Base-by-base conservation (phyloP, 2,329 filamentous ascomycete species). In the Monosporascus sp. region DNA sequence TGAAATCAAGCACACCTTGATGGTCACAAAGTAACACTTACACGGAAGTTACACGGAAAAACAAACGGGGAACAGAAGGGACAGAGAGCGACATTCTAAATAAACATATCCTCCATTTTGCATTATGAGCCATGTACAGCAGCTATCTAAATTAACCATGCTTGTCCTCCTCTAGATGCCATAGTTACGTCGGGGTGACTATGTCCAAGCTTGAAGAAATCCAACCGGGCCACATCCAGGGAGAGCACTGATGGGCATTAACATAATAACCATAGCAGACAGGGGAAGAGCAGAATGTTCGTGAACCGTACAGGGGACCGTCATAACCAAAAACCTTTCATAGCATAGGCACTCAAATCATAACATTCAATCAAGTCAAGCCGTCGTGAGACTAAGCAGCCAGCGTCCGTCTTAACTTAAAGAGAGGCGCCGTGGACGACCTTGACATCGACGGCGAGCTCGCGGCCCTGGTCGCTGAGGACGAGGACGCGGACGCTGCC, bases 391-490 rank as follows among this genome's bases (percentile, higher is more conserved):
- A 31, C 27, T 8, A 31, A 31, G 27, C 9, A 27, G 9, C 27
- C 5, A 31, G 31, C 9, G 31, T 5, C 31, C 4, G 27, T 31
- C 9, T 14, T 5, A 7, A 6, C 64, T 78, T 85, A 87, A 73
- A 87, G 75, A 67, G 80, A 81, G 62, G 83, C 85, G 70, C 83
- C 84, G 79, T 99, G 94, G 71, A 97, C 89, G 71, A 96, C 89
- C 89, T 97, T 97, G 86, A 95, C 94, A 84, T 99, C 94, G 65
- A 99, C 94, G 66, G 89, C 92, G 70, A 99, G 86, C 85, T 99
- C 94, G 68, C 88, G 86, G 66, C 91, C 92, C 68, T 87, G 82
- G 75, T 99, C 94, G 74, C 86, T 91, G 77, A 99, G 92, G 74
- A 99, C 94, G 58, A 97, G 86, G 69, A 96, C 91, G 65, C 94